These are phyloP conservation scores for Chionographis japonica DNA, from an alignment of 106 monocot genomes.

Conservation along the genomic window DNA sequence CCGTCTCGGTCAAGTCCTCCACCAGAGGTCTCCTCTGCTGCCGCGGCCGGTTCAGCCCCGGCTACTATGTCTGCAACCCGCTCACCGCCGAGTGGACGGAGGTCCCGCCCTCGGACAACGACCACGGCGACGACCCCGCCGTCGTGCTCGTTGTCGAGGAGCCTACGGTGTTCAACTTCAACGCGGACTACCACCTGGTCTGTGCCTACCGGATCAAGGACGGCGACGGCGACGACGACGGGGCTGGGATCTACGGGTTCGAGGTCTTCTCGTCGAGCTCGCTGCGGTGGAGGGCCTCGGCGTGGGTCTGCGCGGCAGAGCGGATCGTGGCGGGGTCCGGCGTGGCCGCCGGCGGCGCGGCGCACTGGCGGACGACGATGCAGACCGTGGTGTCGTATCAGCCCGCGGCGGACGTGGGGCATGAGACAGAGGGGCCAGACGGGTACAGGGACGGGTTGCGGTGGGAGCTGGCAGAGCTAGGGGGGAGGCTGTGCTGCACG, in stretches of 20 bases:
- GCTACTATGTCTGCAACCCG: conserved; percentile 34
- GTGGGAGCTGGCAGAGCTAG: conserved; percentile 39
- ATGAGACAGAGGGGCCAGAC: background rate
- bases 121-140: conserved; percentile 9
- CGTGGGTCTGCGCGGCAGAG: conserved; percentile 10
- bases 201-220: conserved; percentile 7
- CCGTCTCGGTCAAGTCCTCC: background rate
- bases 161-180: conserved; percentile 21
- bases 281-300: conserved; percentile 12
- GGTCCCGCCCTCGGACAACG: conserved; percentile 7
- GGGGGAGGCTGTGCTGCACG: conserved; percentile 3
- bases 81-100: conserved; percentile 8
- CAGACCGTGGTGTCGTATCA: conserved; percentile 16
- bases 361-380: conserved; percentile 43
- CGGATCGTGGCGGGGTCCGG: conserved; percentile 19
- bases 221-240: conserved; percentile 6
- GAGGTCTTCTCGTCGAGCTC: conserved; percentile 31
- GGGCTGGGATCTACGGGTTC: conserved; percentile 9
- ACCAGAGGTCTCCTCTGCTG: conserved; percentile 15
- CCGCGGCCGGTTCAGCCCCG: background rate
- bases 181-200: conserved; percentile 21
- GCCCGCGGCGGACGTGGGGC: conserved; percentile 1
- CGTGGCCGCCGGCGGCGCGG: conserved; percentile 14
- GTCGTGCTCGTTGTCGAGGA: conserved; percentile 25
- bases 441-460: background rate